These are phyloP conservation scores for Gaeumannomyces tritici DNA, from an alignment of 2,329 filamentous ascomycete genomes.

Conservation along the genomic window DNA sequence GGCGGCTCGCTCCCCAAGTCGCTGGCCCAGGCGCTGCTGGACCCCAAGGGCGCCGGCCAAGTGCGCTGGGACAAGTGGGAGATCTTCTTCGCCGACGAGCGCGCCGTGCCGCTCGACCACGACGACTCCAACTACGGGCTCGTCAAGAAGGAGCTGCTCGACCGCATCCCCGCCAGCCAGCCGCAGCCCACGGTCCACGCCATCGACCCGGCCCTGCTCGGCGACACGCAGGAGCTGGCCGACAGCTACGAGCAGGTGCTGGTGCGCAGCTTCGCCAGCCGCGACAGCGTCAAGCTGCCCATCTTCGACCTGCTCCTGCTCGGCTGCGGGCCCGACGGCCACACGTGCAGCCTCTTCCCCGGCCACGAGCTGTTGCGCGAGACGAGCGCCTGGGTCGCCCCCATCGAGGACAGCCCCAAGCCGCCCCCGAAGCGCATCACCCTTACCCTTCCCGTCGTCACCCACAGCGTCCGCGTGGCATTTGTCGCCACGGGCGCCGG, in stretches of 20 bases:
- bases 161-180: slow-evolving; percentile 67
- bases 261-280: slow-evolving; percentile 75
- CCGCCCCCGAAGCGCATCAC: slow-evolving; percentile 87
- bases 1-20: slow-evolving; percentile 87
- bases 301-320: slow-evolving; percentile 92
- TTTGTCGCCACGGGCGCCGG: slow-evolving; percentile 85
- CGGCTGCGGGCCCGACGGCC: slow-evolving; percentile 89
- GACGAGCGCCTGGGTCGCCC: slow-evolving; percentile 80
- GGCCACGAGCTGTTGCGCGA: slow-evolving; percentile 80
- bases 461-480: slow-evolving; percentile 74
- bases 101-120: slow-evolving; percentile 84
- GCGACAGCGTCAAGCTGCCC: slow-evolving; percentile 88
- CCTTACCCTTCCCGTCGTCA: slow-evolving; percentile 82
- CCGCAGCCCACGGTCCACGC: slow-evolving; percentile 65
- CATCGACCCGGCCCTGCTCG: slow-evolving; percentile 56
- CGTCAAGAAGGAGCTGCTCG: slow-evolving; percentile 76
- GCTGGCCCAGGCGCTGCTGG: slow-evolving; percentile 74
- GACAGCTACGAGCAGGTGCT: slow-evolving; percentile 88
- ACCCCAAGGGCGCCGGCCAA: slow-evolving; percentile 48
- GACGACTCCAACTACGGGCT: slow-evolving; percentile 90
- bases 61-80: slow-evolving; percentile 84
- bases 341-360: slow-evolving; percentile 95
- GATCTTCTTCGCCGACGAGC: slow-evolving; percentile 97
- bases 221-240: slow-evolving; percentile 83
- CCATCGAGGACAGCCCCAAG: slow-evolving; percentile 91